These are phyloP conservation scores for Colletotrichum nymphaeae DNA, from an alignment of 2,329 filamentous ascomycete species.

Conservation along the genomic window DNA sequence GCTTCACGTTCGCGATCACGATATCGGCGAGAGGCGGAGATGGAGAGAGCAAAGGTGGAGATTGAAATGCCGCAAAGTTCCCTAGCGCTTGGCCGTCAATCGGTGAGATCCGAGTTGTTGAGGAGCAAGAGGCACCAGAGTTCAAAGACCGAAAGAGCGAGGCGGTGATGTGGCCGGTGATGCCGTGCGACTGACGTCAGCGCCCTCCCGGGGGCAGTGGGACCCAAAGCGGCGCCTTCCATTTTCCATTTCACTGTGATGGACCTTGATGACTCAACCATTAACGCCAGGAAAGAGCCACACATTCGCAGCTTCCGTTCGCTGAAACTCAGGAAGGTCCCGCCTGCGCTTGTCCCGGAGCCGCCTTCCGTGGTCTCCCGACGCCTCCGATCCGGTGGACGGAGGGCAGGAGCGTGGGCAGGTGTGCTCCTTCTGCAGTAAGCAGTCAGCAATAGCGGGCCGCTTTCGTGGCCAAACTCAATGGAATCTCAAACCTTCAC, in stretches of 20 bases:
- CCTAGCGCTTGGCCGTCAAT: not conserved
- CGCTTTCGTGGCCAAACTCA: not conserved
- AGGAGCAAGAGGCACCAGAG: not conserved
- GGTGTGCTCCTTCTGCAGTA: not conserved
- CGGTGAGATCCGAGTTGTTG: not conserved
- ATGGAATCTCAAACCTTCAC: not conserved
- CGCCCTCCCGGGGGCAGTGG: constrained; percentile 6
- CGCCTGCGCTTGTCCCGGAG: not conserved
- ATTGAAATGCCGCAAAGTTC: not conserved
- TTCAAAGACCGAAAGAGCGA: not conserved
- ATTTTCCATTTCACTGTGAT: not conserved
- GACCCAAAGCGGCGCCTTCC: not conserved
- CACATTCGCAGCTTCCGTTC: not conserved
- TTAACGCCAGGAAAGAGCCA: not conserved
- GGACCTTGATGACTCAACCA: constrained; percentile 18
- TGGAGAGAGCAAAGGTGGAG: not conserved
- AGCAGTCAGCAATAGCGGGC: not conserved
- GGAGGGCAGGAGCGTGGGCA: not conserved
- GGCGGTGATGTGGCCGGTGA: constrained; percentile 7
- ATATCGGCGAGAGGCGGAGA: not conserved
- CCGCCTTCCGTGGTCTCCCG: not conserved
- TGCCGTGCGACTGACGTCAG: constrained; percentile 32
- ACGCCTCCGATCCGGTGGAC: not conserved
- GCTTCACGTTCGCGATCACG: not conserved
- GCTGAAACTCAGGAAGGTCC: not conserved